Evolutionary conservation across 106 monocot genomes (phyloP).

Genomic region (Dendrobium officinale): DNA sequence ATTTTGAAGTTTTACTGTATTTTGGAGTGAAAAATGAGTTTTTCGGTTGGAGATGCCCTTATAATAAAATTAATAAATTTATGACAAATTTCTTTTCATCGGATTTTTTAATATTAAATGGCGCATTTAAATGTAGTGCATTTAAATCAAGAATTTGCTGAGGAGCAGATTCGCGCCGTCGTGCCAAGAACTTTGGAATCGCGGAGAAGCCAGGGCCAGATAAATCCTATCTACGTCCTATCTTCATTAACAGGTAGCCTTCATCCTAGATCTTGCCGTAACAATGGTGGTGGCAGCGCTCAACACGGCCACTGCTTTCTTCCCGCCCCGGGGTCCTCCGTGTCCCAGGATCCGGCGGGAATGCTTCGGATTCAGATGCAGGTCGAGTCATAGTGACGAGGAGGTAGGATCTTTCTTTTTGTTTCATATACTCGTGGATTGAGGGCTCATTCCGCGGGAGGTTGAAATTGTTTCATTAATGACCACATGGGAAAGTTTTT

Average conservation of each 20-base stretch:
- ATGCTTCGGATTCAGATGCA: conserved; percentile 19
- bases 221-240: conserved; percentile 46
- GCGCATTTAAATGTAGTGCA: too few relatives aligned
- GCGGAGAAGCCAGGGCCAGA: conserved; percentile 34
- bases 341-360: conserved; percentile 2
- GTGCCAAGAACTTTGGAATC: neutral
- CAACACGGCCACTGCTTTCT: conserved; percentile 16
- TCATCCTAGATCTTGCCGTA: conserved; percentile 18
- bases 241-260: neutral
- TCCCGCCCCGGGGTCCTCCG: conserved; percentile 13
- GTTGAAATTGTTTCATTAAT: neutral
- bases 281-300: conserved; percentile 35
- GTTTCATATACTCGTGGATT: neutral
- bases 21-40: too few relatives aligned
- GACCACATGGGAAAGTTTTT: neutral
- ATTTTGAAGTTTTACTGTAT: too few relatives aligned
- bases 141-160: too few relatives aligned
- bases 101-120: too few relatives aligned
- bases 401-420: conserved; percentile 31
- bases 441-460: neutral
- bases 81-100: too few relatives aligned
- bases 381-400: conserved; percentile 21
- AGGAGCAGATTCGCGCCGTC: neutral
- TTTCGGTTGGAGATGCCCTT: too few relatives aligned
- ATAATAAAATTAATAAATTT: too few relatives aligned